phyloP scores from a whole-genome alignment of 225 moss, liverwort and hornwort species.

The Marchantia polymorpha region DNA sequence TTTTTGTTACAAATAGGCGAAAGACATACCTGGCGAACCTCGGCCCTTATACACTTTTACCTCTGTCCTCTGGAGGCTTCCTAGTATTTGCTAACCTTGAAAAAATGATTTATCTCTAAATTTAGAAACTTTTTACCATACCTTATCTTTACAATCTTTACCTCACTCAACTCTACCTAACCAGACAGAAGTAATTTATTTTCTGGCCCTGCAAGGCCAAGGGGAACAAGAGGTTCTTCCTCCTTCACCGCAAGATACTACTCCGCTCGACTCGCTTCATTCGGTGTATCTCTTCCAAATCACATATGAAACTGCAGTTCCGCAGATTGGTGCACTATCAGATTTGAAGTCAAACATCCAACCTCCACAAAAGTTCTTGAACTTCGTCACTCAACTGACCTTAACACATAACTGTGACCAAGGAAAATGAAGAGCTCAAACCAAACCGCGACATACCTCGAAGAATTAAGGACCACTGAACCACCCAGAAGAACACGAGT shows the following conservation, averaged over 20 bases:
- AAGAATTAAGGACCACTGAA: constrained; percentile 81
- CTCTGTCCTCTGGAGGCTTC: background rate
- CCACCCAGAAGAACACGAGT: constrained; percentile 84
- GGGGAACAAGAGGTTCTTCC: background rate
- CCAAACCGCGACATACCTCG: constrained; percentile 44
- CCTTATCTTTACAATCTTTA: constrained; percentile 1
- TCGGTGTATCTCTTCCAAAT: constrained; percentile 87
- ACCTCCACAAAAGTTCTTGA: background rate
- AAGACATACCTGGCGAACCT: background rate
- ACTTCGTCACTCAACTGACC: too few species aligned
- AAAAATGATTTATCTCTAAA: background rate
- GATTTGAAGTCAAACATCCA: background rate
- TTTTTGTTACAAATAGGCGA: background rate
- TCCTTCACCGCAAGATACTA: constrained; percentile 48
- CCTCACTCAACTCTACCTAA: background rate
- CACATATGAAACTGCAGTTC: constrained; percentile 72
- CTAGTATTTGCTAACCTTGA: background rate
- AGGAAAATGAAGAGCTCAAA: background rate
- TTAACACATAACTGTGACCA: too few species aligned
- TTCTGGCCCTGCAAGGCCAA: background rate
- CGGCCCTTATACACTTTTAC: background rate
- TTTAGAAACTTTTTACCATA: background rate
- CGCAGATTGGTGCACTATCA: background rate
- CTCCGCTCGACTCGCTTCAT: constrained; percentile 85
- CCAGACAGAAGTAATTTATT: background rate